Evolutionary conservation across 129 eudicot genomes (phyloP), one percentile per base, ranked within the genome.

Genomic region (Pseudognaphalium luteoalbum): DNA sequence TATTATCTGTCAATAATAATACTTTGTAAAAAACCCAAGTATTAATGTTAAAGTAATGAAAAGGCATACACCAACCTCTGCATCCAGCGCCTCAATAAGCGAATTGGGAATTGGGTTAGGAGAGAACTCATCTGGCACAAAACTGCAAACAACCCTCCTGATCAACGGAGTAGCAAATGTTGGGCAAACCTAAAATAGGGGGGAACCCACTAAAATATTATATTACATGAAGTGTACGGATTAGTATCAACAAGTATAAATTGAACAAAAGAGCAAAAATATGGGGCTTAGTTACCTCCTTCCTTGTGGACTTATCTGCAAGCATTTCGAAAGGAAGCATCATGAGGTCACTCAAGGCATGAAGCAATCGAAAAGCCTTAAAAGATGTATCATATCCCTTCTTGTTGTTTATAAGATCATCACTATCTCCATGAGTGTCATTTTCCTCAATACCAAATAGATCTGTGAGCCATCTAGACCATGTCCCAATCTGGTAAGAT

Each of bases 321-420:
- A 94, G 96, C 97, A 94, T 89, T 85, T 84, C 98, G 71, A 81
- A 80, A 47, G 99, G 99, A 73, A 94, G 96, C 99, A 94, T 94
- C 99, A 94, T 94, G 64, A 94, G 89, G 72, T 94, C 97, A 75
- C 99, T 91, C 87, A 94, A 75, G 11, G 96, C 93, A 81, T 89
- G 92, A 42, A 94, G 94, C 70, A 91, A 90, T 28, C 91, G 88
- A 77, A 94, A 94, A 32, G 96, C 87, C 81, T 87, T 91, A 83
- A 88, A 94, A 57, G 90, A 47, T 57, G 84, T 70, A 76, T 81
- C 85, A 37, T 21, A 47, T 75, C 81, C 79, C 61, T 75, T 78
- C 62, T 76, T 78, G 50, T 81, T 72, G 67, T 76, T 71, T 22
- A 62, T 80, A 14, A 47, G 54, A 47, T 47, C 79, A 64, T 82